Evolutionary conservation across 768 basidiomycete genomes (phyloP), one percentile per base, ranked within the genome.

Genomic region (Suillus occidentalis): DNA sequence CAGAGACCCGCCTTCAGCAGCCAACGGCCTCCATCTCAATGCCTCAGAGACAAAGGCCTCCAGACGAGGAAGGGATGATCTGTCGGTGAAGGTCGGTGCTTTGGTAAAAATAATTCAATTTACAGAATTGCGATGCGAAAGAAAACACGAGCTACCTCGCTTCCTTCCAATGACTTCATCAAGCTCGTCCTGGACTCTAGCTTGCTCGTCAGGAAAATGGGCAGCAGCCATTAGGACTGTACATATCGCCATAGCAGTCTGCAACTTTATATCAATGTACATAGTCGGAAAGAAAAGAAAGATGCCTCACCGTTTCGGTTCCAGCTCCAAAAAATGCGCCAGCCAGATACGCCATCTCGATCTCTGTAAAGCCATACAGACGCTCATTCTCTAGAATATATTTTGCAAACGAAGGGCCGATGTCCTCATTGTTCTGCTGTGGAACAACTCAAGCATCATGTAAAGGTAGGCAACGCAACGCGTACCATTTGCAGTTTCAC

Each of bases 171-270:
- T 72, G 6, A 87, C 80, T 7, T 65, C 58, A 62, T 87, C 84
- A 6, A 88, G 72, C 64, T 88, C 83, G 34, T 80, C 78, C 63
- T 85, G 85, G 0, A 86, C 81, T 14, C 68, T 75, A 8, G 69
- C 71, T 58, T 87, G 85, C 0, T 82, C 78, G 20, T 81, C 78
- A 1, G 85, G 85, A 67, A 83, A 81, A 61, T 76, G 77, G 0
- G 83, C 83, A 1, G 85, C 82, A 0, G 85, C 85, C 76, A 87
- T 78, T 31, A 87, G 75, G 13, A 76, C 71, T 28, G 84, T 73
- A 56, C 77, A 80, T 60, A 87, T 85, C 0, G 81, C 85, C 4
- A 81, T 77, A 0, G 84, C 82, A 1, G 84, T 87, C 63, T 79
- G 14, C 13, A 36, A 49, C 13, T 22, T 28, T 10, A 22, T n/a